Conservation (phyloP, 1,284 basidiomycete genomes). For the Cystobasidium pallidum region DNA sequence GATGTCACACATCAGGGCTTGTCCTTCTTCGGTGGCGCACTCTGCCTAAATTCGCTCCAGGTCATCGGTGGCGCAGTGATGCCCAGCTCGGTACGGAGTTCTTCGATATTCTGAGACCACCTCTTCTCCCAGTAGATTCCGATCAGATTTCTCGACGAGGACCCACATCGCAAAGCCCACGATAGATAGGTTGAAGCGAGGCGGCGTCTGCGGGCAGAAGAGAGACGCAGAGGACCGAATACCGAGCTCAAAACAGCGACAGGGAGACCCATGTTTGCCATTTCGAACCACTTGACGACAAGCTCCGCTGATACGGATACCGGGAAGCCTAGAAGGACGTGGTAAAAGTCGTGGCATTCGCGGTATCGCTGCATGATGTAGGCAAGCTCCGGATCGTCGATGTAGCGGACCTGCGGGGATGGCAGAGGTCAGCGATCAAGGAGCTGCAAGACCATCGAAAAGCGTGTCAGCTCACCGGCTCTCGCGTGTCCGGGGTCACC, state of each 20-base stretch:
- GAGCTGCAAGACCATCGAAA: neutral
- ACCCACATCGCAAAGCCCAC: constrained; percentile 82
- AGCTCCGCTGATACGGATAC: constrained; percentile 90
- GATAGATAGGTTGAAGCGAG: constrained; percentile 79
- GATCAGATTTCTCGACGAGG: constrained; percentile 71
- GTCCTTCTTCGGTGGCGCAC: constrained; percentile 11
- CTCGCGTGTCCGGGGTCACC: constrained; percentile 93
- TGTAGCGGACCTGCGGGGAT: constrained; percentile 76
- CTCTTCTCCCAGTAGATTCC: constrained; percentile 94
- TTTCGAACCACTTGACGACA: constrained; percentile 95
- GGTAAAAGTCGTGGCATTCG: constrained; percentile 96
- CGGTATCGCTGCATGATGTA: constrained; percentile 98
- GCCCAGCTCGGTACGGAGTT: constrained; percentile 80
- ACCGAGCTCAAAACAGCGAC: constrained; percentile 80
- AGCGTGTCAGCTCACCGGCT: constrained; percentile 66
- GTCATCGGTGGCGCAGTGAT: constrained; percentile 60
- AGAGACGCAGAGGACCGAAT: constrained; percentile 65
- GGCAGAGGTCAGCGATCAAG: neutral
- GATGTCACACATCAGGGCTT: neutral
- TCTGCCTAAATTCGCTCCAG: constrained; percentile 54
- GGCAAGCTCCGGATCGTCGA: constrained; percentile 87
- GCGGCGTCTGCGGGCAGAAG: constrained; percentile 62
- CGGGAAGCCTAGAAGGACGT: constrained; percentile 82
- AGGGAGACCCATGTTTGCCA: constrained; percentile 87
- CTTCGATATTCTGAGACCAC: constrained; percentile 80